Percentiles rank a stretch among this genome's conserved stretches.
Conservation (phyloP, 306 rosid genomes). For the Senna tora region DNA sequence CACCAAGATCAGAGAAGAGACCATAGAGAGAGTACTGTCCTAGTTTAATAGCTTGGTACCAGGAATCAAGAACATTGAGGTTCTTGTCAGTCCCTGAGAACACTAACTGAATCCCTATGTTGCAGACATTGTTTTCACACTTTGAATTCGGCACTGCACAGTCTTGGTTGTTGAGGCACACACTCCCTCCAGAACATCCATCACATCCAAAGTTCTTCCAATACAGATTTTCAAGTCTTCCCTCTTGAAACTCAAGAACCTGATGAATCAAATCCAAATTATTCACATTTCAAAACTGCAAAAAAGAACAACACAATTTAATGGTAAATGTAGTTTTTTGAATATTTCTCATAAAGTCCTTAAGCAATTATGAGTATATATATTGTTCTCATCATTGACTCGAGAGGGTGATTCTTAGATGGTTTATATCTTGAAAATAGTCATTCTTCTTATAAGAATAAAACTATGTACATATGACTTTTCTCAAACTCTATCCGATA, state of each 20-base stretch:
- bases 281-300: background rate
- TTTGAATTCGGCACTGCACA: slow-evolving; percentile 70
- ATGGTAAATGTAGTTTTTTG: too few species aligned
- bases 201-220: slow-evolving; percentile 86
- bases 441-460: too few species aligned
- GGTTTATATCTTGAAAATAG: too few species aligned
- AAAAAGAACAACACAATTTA: background rate
- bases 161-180: slow-evolving; percentile 66
- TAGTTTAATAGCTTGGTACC: slow-evolving; percentile 80
- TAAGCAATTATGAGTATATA: too few species aligned
- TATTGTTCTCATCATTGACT: too few species aligned
- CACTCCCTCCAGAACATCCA: slow-evolving; percentile 54
- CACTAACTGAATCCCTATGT: slow-evolving; percentile 67
- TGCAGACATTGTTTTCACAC: slow-evolving; percentile 67
- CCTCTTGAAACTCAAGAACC: slow-evolving; percentile 78
- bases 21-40: slow-evolving; percentile 61
- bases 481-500: too few species aligned
- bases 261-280: slow-evolving; percentile 27
- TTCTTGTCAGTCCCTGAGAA: slow-evolving; percentile 92
- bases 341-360: too few species aligned
- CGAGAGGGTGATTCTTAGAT: too few species aligned
- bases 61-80: slow-evolving; percentile 74
- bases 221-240: slow-evolving; percentile 72
- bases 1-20: slow-evolving; percentile 59
- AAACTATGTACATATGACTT: too few species aligned